These are phyloP conservation scores for Cyberlindnera samutprakarnensis DNA, from an alignment of 805 yeast species.

Conservation along the genomic window DNA sequence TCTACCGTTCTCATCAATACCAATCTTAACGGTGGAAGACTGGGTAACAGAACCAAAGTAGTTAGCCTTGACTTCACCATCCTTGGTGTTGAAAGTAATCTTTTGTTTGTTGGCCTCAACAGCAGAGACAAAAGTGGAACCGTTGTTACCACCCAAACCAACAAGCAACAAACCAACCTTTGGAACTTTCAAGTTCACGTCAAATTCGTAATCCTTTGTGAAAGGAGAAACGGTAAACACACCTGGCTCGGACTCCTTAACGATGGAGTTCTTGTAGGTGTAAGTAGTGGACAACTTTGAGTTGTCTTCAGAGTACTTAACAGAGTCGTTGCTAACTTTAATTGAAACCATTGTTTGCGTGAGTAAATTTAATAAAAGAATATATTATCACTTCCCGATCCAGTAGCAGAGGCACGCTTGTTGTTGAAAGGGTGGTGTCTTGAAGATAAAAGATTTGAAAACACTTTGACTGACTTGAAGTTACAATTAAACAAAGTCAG, in stretches of 20 bases:
- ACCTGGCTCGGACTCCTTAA: conserved; percentile 35
- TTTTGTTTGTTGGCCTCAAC: conserved; percentile 78
- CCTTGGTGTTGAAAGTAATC: conserved; percentile 72
- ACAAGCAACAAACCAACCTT: conserved; percentile 85
- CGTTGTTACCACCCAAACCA: conserved; percentile 96
- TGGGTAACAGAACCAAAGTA: conserved; percentile 95
- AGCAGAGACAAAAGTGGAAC: conserved; percentile 84
- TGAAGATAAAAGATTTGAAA: conserved; percentile 21
- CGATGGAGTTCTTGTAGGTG: conserved; percentile 65
- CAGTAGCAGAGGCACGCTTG: conserved; percentile 21
- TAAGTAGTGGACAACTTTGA: conserved; percentile 48
- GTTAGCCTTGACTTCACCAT: conserved; percentile 63
- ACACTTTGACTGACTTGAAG: conserved; percentile 17
- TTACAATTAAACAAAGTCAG: too few species aligned
- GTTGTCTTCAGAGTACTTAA: conserved; percentile 36
- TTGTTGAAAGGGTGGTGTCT: conserved; percentile 24
- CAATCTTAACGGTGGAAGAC: conserved; percentile 82
- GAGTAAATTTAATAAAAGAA: conserved; percentile 11
- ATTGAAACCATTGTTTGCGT: conserved; percentile 23
- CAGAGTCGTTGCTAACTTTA: conserved; percentile 47
- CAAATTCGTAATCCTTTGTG: conserved; percentile 70
- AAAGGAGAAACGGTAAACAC: conserved; percentile 67
- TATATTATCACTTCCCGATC: conserved; percentile 16
- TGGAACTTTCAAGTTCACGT: conserved; percentile 74
- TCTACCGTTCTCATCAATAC: conserved; percentile 70